Evolutionary conservation across 2,329 filamentous ascomycete genomes (phyloP).

Genomic region (Cladosporium halotolerans): DNA sequence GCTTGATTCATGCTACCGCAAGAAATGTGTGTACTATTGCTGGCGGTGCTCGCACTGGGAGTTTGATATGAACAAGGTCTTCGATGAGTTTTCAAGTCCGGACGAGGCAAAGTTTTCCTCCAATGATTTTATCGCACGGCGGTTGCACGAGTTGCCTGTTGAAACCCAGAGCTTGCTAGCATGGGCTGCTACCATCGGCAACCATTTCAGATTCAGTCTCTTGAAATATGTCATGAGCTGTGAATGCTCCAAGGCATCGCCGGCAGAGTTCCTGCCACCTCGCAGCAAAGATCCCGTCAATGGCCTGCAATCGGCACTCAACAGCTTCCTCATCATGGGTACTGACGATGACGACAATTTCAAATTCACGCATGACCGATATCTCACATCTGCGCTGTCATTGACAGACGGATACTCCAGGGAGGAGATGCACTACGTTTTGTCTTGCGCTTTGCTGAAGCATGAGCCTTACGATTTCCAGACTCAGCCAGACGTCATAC

Average conservation of each 20-base stretch:
- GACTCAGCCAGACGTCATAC: constrained; percentile 40
- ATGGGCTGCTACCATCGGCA: constrained; percentile 80
- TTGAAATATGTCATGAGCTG: constrained; percentile 70
- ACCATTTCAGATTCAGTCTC: constrained; percentile 75
- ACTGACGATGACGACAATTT: constrained; percentile 83
- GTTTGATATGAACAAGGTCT: constrained; percentile 78
- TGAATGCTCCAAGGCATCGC: constrained; percentile 56
- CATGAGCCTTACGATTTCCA: constrained; percentile 57
- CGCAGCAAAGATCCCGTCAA: constrained; percentile 65
- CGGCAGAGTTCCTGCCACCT: constrained; percentile 43
- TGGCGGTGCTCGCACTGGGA: constrained; percentile 78
- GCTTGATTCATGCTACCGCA: constrained; percentile 77
- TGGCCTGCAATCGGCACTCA: constrained; percentile 75
- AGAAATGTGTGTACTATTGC: constrained; percentile 84
- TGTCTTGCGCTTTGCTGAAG: constrained; percentile 73
- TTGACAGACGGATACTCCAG: constrained; percentile 62
- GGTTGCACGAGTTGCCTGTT: constrained; percentile 67
- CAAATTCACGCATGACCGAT: constrained; percentile 80
- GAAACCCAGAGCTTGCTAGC: constrained; percentile 72
- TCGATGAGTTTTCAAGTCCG: constrained; percentile 74
- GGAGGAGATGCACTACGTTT: constrained; percentile 83
- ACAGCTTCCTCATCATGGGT: constrained; percentile 72
- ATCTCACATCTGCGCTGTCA: constrained; percentile 68
- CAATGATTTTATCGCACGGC: constrained; percentile 72
- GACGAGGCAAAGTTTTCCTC: constrained; percentile 74